Evolutionary conservation across 2,329 filamentous ascomycete genomes (phyloP).

Genomic region (Pseudogymnoascus sp.): DNA sequence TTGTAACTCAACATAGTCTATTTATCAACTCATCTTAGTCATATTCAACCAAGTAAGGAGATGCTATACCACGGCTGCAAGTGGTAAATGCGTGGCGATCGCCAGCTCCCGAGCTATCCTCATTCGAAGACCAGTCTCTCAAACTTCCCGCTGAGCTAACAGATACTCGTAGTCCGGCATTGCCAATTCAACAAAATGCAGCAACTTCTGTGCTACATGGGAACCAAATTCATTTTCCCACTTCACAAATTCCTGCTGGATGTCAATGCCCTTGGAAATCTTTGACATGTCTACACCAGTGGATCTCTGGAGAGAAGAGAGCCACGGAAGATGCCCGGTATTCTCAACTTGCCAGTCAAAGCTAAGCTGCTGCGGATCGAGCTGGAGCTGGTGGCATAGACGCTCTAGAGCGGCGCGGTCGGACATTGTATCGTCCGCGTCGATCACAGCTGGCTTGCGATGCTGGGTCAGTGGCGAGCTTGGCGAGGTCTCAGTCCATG

Average conservation of each 20-base stretch:
- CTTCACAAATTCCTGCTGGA: not conserved
- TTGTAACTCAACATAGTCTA: not conserved
- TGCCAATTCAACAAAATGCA: not conserved
- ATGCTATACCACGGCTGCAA: not conserved
- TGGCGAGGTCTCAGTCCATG: not conserved
- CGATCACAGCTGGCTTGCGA: not conserved
- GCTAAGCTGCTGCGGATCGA: not conserved
- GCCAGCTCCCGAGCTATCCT: not conserved
- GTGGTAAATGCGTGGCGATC: not conserved
- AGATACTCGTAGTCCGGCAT: slow-evolving; percentile 7
- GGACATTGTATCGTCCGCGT: not conserved
- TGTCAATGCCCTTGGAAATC: not conserved
- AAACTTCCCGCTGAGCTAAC: not conserved
- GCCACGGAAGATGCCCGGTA: not conserved
- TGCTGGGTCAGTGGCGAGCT: not conserved
- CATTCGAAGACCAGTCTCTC: not conserved
- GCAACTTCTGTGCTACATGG: not conserved
- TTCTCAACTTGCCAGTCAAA: not conserved
- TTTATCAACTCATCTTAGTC: no score
- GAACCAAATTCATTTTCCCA: not conserved
- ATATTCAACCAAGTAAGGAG: no score
- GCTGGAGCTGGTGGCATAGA: not conserved
- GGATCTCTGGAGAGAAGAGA: not conserved
- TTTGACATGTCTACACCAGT: not conserved
- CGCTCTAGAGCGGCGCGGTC: not conserved